These are phyloP conservation scores for Colletotrichum gloeosporioides DNA, from an alignment of 2,329 filamentous ascomycete species.

Conservation along the genomic window DNA sequence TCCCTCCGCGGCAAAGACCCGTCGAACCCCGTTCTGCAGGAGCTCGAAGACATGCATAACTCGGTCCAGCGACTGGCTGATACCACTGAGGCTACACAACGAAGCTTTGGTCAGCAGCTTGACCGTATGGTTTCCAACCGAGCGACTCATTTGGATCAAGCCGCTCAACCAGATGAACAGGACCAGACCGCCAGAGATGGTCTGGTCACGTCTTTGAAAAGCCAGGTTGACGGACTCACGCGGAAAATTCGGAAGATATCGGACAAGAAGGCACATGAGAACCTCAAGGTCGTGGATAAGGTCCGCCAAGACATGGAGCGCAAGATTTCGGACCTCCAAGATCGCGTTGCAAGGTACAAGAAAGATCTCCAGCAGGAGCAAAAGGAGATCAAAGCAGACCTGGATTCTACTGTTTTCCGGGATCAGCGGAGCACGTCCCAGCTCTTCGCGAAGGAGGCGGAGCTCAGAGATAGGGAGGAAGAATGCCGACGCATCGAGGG, in stretches of 20 bases:
- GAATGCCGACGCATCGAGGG: not conserved
- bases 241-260: not conserved
- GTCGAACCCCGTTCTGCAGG: not conserved
- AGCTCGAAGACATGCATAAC: not conserved
- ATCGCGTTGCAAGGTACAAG: not conserved
- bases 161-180: not conserved
- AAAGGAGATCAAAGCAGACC: not conserved
- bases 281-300: not conserved
- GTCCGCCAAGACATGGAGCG: not conserved
- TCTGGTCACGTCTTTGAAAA: not conserved
- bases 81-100: not conserved
- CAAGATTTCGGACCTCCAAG: not conserved
- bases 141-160: not conserved
- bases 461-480: not conserved
- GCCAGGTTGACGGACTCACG: not conserved
- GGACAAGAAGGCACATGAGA: not conserved
- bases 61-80: not conserved
- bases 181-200: not conserved
- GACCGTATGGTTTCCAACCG: not conserved
- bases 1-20: not conserved
- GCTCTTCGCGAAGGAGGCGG: not conserved
- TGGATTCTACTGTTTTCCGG: not conserved
- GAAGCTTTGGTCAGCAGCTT: not conserved
- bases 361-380: not conserved
- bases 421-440: not conserved